These are phyloP conservation scores for Kodamaea sp. DNA, from an alignment of 1,139 yeast genomes.

Conservation along the genomic window DNA sequence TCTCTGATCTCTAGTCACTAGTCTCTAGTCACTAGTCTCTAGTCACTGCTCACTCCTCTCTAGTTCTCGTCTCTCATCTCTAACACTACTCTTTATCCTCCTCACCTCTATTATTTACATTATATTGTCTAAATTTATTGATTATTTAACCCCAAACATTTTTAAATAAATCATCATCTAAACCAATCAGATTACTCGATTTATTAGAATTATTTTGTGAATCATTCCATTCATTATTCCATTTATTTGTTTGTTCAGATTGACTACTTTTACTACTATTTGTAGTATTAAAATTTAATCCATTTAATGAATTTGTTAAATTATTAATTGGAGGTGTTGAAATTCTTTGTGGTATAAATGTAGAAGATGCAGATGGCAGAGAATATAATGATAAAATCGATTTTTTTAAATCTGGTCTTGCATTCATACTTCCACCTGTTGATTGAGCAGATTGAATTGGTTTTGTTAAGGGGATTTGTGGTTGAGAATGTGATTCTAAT, in stretches of 20 bases:
- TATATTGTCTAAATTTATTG: background rate
- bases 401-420: constrained; percentile 71
- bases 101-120: background rate
- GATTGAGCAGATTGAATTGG: constrained; percentile 28
- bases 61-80: too few species aligned
- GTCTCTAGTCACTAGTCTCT: too few species aligned
- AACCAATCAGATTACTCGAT: constrained; percentile 13
- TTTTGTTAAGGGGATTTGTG: background rate
- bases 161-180: constrained; percentile 46
- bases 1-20: too few species aligned
- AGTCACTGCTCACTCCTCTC: too few species aligned
- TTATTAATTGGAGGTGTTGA: constrained; percentile 14
- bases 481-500: background rate
- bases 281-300: constrained; percentile 28
- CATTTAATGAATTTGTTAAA: constrained; percentile 32
- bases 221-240: constrained; percentile 43
- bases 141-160: constrained; percentile 26
- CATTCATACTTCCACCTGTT: constrained; percentile 35
- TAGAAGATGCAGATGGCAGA: constrained; percentile 49
- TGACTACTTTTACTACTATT: constrained; percentile 1
- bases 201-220: constrained; percentile 10
- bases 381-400: constrained; percentile 88
- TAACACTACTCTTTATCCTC: too few species aligned
- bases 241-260: constrained; percentile 9
- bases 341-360: constrained; percentile 4